Evolutionary conservation across 768 basidiomycete species (phyloP), one percentile per base, ranked within the genome.

Genomic region (Boletus sp.): DNA sequence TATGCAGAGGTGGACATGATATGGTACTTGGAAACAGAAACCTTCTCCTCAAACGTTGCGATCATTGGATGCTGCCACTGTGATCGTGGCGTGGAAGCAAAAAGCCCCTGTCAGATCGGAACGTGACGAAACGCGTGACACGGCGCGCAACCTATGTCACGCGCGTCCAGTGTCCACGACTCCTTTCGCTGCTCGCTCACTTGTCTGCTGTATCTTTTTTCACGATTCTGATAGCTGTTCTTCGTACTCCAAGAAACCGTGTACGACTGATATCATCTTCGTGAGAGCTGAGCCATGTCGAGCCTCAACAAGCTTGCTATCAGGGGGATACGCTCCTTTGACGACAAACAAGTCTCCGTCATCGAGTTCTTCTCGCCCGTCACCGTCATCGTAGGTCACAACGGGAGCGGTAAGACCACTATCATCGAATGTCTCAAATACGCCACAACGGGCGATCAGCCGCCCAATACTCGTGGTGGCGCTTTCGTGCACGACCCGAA

Each of bases 371-470:
- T 94, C 76, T 86, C 87, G 18, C 97, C 97, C 7, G 90, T 99
- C 54, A 99, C 97, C 0, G 95, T 99, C 73, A 98, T 99, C 57
- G 94, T 98, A 2, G 97, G 97, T 2, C 92, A 94, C 77, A 99
- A 99, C 73, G 97, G 97, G 17, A 94, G 92, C 64, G 97, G 97
- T 44, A 99, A 99, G 76, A 99, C 97, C 3, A 99, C 96, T 1
- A 91, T 98, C 69, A 98, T 99, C 73, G 97, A 99, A 79, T 98
- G 96, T 75, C 83, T 99, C 72, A 98, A 98, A 78, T 99, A 99
- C 70, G 94, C 93, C 11, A 97, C 97, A 0, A 99, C 97, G 0
- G 97, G 97, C 30, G 96, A 98, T 72, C 90, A 98, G 64, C 97
- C 97, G 0, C 92, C 97, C 1, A 96, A 96, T 68, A 93, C 95